phyloP scores from a whole-genome alignment of 306 rosid genomes.

The Senna tora region DNA sequence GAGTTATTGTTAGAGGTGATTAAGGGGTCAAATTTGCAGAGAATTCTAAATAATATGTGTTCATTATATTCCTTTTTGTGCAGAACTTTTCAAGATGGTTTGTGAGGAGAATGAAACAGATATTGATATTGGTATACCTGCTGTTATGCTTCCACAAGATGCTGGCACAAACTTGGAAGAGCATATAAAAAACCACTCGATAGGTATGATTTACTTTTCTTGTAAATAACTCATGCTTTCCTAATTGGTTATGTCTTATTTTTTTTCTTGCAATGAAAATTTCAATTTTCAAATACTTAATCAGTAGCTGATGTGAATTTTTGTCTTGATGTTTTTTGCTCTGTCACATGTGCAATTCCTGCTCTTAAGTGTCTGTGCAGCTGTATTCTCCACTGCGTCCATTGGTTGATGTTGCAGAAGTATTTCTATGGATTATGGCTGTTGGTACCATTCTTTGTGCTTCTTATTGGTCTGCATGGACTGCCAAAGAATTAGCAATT shows the following conservation, averaged over 20 bases:
- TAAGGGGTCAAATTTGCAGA: background rate
- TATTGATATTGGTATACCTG: slow-evolving; percentile 75
- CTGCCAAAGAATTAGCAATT: slow-evolving; percentile 71
- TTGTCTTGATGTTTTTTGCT: slow-evolving; percentile 24
- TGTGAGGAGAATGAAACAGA: slow-evolving; percentile 80
- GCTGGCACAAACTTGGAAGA: slow-evolving; percentile 68
- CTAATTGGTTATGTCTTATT: slow-evolving; percentile 24
- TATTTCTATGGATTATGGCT: slow-evolving; percentile 98
- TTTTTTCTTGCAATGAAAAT: slow-evolving; percentile 2
- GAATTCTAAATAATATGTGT: slow-evolving; percentile 24
- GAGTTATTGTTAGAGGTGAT: slow-evolving; percentile 10
- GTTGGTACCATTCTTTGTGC: slow-evolving; percentile 89
- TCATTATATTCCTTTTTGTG: slow-evolving; percentile 3
- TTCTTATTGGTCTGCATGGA: slow-evolving; percentile 96
- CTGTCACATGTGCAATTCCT: slow-evolving; percentile 32
- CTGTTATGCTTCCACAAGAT: slow-evolving; percentile 92
- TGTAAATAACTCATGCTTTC: slow-evolving; percentile 23
- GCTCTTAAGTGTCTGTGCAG: slow-evolving; percentile 79
- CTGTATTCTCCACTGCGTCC: slow-evolving; percentile 90
- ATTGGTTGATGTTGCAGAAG: slow-evolving; percentile 86
- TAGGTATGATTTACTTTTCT: slow-evolving; percentile 47
- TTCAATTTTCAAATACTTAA: slow-evolving; percentile 23
- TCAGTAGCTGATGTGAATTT: slow-evolving; percentile 27
- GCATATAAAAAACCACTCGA: slow-evolving; percentile 51
- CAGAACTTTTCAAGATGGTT: slow-evolving; percentile 98